Base-by-base conservation (phyloP, 2,329 filamentous ascomycete species). In the Aspergillus floridensis region DNA sequence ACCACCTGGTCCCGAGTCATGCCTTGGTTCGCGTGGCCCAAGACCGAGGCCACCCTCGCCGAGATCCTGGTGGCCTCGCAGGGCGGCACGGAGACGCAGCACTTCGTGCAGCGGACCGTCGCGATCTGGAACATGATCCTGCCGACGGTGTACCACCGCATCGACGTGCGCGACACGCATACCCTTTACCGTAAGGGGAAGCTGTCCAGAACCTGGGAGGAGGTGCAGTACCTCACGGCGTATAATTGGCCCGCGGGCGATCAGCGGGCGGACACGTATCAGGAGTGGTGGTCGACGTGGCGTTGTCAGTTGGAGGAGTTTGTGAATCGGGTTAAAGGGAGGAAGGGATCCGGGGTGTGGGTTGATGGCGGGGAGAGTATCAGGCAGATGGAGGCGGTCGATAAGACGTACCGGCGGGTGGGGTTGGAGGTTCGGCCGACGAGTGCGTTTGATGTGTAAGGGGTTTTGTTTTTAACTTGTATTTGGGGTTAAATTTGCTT, bases 291-390 rank as follows among this genome's bases (percentile, higher is more conserved):
- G 80, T 67, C 72, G 14, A 76, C 76, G 5, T 82, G 80, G 66
- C 72, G 78, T 7, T 72, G 82, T 64, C 76, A 80, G 72, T 72
- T 84, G 26, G 77, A 83, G 65, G 72, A 77, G 61, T 84, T 84
- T 67, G 78, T 82, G 16, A 76, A 82, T 66, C 70, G 67, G 44
- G 63, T 83, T 35, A 75, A 74, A 50, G 78, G 77, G 0, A 70
- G 75, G 1, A 64, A 76, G 51, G 69, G 60, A 4, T 59, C 73
- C 4, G 73, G 71, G 0, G 59, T 72, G 2, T 82, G 80, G 78
- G 68, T 82, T 8, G 67, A 70, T n/a, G 64, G 63, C 3, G 76
- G 80, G 49, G 79, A 82, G 61, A 79, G 74, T 29, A 72, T 83
- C 21, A 66, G 67, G 5, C 77, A 80, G 69, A 79, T 80, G 76